Base-by-base conservation (phyloP, 2,329 filamentous ascomycete species). In the Xylariaceae sp. region DNA sequence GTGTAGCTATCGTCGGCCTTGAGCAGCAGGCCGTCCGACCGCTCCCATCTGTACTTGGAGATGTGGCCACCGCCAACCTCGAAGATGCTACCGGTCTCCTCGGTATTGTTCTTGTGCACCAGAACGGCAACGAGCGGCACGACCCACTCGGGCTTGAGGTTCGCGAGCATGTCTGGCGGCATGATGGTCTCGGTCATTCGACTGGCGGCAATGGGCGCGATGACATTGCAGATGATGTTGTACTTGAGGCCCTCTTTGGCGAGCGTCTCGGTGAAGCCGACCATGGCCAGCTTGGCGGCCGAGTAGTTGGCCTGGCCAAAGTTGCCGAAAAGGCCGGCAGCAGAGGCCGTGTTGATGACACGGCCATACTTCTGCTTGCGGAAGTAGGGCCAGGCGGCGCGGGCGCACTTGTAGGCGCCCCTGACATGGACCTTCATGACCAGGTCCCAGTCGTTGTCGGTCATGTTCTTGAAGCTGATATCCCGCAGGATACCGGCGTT, bases 391-490 rank as follows among this genome's bases (percentile, higher is more conserved):
- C 92, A 98, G 33, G 92, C 92, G 43, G 92, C 92, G 61, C 80
- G 81, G 41, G 92, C 75, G 61, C 86, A 94, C 77, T 94, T 96
- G 75, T 94, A 98, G 54, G 88, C 82, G 50, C 92, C 92, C 57
- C 79, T 83, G 52, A 95, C 80, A 64, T 98, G 90, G 37, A 96
- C 90, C 59, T 79, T 82, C 64, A 90, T 85, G 58, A 95, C 84
- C 49, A 95, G 67, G 58, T 98, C 90, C 92, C 92, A 98, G 62
- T 98, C 92, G 57, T 83, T 66, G 60, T 98, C 92, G 61, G 83
- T 92, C 77, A 96, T 93, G 67, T 96, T 96, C 76, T 94, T 94
- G 71, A 98, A 96, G 73, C 85, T 90, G 57, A 96, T 63, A 66
- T 96, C 89, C 41, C 90, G 83, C 40, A 94, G 73, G 56, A 96